Evolutionary conservation across 305 asterid species (phyloP).

Genomic region (Solanum hybrid): DNA sequence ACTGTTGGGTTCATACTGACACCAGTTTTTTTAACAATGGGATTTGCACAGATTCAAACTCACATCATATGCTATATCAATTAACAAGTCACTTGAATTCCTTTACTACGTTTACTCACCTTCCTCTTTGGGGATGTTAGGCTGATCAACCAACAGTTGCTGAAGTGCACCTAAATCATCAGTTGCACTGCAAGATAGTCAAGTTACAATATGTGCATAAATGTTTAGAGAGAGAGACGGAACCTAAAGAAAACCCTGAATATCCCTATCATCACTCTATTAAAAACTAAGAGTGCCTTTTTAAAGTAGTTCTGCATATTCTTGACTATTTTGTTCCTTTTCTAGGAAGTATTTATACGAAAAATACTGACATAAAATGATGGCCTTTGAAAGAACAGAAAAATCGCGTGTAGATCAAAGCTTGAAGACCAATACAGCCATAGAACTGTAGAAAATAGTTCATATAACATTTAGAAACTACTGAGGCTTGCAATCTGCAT

Average conservation of each 20-base stretch:
- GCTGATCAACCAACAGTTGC: slow-evolving; percentile 72
- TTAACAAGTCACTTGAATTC: background rate
- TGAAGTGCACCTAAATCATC: slow-evolving; percentile 52
- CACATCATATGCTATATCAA: background rate
- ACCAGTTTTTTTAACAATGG: background rate
- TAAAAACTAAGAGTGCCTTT: background rate
- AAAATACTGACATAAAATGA: background rate
- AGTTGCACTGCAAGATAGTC: slow-evolving; percentile 33
- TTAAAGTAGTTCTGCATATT: background rate
- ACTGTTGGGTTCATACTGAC: background rate
- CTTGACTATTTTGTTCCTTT: background rate
- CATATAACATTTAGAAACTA: background rate
- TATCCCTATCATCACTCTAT: background rate
- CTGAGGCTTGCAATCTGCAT: background rate
- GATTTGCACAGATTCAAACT: background rate
- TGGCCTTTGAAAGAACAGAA: background rate
- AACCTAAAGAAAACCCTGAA: background rate
- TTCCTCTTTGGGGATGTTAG: slow-evolving; percentile 73
- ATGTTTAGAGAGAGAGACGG: background rate
- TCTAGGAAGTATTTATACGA: background rate
- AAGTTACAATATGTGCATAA: background rate
- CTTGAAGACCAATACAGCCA: background rate
- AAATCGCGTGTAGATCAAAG: background rate
- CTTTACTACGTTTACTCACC: slow-evolving; percentile 24
- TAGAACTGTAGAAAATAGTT: background rate